Conservation (phyloP, 768 basidiomycete species). For the Boletus subparvulus region DNA sequence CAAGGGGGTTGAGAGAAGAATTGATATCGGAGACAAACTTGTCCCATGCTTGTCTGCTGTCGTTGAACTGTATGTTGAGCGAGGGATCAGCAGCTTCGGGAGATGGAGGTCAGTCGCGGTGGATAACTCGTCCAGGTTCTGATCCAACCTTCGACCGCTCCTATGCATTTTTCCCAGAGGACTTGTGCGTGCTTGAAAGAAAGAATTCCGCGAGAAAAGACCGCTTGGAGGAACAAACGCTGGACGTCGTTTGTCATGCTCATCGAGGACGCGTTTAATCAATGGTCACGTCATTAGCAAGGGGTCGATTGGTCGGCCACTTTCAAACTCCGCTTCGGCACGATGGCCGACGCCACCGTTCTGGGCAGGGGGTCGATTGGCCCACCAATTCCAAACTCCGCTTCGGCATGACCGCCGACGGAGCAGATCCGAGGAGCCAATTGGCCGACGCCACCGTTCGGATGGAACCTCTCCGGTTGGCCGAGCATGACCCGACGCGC, state of each 20-base stretch:
- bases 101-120: neutral
- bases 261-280: neutral
- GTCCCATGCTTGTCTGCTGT: conserved; percentile 53
- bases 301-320: too few species aligned
- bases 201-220: conserved; percentile 68
- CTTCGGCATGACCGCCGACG: too few species aligned
- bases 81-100: conserved; percentile 51
- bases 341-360: too few species aligned
- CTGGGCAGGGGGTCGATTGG: too few species aligned
- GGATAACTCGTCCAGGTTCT: neutral
- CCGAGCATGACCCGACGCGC: too few species aligned
- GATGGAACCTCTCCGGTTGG: too few species aligned
- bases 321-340: too few species aligned
- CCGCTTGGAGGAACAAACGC: conserved; percentile 75
- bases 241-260: conserved; percentile 55
- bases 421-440: too few species aligned
- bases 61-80: conserved; percentile 44
- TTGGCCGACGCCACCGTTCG: too few species aligned
- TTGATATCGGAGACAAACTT: conserved; percentile 62
- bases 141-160: conserved; percentile 61
- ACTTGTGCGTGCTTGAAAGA: conserved; percentile 62
- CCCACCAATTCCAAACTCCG: too few species aligned
- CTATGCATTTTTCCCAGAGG: conserved; percentile 67
- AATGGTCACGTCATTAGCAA: neutral
- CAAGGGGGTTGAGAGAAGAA: conserved; percentile 58